Percentiles rank a stretch among this genome's conserved stretches.
These are phyloP conservation scores for Stagonosporopsis tanaceti DNA, from an alignment of 2,329 filamentous ascomycete species.

Conservation along the genomic window DNA sequence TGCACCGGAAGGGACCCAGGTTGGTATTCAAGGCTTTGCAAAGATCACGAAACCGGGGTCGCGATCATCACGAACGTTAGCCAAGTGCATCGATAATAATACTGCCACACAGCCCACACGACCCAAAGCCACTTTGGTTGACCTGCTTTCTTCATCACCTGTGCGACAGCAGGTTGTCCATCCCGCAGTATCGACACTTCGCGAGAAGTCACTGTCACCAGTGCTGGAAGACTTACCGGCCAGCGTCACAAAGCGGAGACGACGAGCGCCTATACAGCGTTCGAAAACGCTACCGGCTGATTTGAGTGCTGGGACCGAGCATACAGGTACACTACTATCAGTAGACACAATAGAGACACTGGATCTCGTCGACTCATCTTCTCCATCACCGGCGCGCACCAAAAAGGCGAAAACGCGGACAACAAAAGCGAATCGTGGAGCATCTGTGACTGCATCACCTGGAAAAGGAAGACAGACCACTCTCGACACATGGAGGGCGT, in stretches of 20 bases:
- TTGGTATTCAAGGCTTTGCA: conserved; percentile 40
- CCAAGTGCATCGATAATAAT: conserved; percentile 30
- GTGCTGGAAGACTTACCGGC: conserved; percentile 34
- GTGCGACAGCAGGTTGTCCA: conserved; percentile 9
- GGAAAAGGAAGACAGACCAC: conserved; percentile 40
- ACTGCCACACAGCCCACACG: neutral
- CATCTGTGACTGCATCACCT: conserved; percentile 29
- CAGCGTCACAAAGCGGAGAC: conserved; percentile 42
- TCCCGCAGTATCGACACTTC: conserved; percentile 2
- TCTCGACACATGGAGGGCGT: conserved; percentile 41
- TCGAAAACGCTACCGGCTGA: conserved; percentile 42
- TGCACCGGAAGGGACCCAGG: conserved; percentile 28
- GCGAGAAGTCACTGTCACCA: conserved; percentile 31
- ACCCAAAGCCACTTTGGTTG: conserved; percentile 24
- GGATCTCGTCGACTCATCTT: conserved; percentile 37
- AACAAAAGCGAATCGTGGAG: conserved; percentile 17
- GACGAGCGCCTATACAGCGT: conserved; percentile 44
- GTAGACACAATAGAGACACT: conserved; percentile 36
- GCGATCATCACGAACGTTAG: conserved; percentile 25
- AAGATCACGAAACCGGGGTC: conserved; percentile 48
- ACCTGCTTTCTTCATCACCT: conserved; percentile 44
- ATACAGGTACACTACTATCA: conserved; percentile 30
- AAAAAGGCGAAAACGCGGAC: conserved; percentile 35
- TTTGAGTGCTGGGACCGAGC: conserved; percentile 13
- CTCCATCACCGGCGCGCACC: conserved; percentile 28